phyloP scores from a whole-genome alignment of 2,329 filamentous ascomycete species.

The Penicillium sp. region DNA sequence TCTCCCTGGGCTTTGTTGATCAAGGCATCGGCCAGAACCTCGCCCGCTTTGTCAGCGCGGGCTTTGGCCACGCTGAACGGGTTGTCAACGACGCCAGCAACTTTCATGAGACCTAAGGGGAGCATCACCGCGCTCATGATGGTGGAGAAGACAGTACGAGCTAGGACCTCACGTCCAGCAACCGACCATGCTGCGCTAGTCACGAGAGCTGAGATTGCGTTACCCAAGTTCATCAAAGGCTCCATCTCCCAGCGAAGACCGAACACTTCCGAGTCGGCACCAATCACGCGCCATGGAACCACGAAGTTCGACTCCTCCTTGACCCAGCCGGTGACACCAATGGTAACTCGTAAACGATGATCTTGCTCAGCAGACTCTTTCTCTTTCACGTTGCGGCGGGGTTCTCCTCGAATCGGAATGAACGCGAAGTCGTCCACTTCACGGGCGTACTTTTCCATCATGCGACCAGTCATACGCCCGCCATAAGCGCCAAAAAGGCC shows the following conservation, averaged over 20 bases:
- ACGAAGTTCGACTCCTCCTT: slow-evolving; percentile 69
- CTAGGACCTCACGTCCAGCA: slow-evolving; percentile 72
- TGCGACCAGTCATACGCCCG: slow-evolving; percentile 74
- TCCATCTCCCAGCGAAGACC: slow-evolving; percentile 80
- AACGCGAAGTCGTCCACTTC: slow-evolving; percentile 90
- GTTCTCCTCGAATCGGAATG: slow-evolving; percentile 63
- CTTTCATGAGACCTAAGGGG: slow-evolving; percentile 65
- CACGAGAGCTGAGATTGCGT: slow-evolving; percentile 71
- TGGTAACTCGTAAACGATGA: slow-evolving; percentile 73
- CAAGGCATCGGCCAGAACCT: slow-evolving; percentile 75
- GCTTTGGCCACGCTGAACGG: slow-evolving; percentile 75
- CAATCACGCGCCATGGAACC: slow-evolving; percentile 74
- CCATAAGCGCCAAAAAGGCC: slow-evolving; percentile 90
- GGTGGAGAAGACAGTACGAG: slow-evolving; percentile 66
- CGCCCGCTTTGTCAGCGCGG: slow-evolving; percentile 75
- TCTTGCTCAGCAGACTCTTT: slow-evolving; percentile 49
- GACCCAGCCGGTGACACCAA: slow-evolving; percentile 81
- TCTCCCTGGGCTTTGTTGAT: slow-evolving; percentile 81
- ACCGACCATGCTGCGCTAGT: slow-evolving; percentile 74
- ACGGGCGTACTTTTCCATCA: slow-evolving; percentile 82
- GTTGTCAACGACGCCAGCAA: slow-evolving; percentile 71
- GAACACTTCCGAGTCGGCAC: slow-evolving; percentile 72
- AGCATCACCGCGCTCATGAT: slow-evolving; percentile 65
- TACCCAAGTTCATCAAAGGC: slow-evolving; percentile 72
- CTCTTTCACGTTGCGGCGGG: slow-evolving; percentile 42